These are phyloP conservation scores for Pueraria montana DNA, from an alignment of 306 rosid genomes.

Conservation along the genomic window DNA sequence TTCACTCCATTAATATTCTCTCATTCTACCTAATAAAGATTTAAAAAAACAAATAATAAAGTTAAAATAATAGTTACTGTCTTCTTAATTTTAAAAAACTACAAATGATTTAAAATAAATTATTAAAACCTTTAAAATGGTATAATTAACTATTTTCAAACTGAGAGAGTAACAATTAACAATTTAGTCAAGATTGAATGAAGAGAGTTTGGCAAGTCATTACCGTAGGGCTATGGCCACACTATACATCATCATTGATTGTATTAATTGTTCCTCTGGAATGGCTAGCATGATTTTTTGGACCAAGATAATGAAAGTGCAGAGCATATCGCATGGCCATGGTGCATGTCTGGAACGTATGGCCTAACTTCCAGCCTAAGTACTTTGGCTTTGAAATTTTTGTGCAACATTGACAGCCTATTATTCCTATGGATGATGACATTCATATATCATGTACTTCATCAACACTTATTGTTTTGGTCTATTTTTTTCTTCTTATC, in stretches of 20 bases:
- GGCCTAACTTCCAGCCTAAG: background rate
- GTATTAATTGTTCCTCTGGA: background rate
- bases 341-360: background rate
- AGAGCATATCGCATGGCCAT: background rate
- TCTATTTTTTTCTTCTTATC: background rate
- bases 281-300: background rate
- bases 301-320: background rate
- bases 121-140: no score
- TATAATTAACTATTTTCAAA: background rate
- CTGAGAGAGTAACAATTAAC: background rate
- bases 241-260: background rate
- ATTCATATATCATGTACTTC: background rate
- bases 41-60: no score
- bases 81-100: no score
- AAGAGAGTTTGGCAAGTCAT: background rate
- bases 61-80: no score
- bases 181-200: constrained; percentile 1
- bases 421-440: background rate
- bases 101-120: no score
- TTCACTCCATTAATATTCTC: no score
- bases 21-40: no score
- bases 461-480: no score
- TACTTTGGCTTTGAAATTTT: background rate
- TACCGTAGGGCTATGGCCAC: background rate
- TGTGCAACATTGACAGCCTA: background rate